Base-by-base conservation (phyloP, 345 rosid genomes). In the Brassica incana region DNA sequence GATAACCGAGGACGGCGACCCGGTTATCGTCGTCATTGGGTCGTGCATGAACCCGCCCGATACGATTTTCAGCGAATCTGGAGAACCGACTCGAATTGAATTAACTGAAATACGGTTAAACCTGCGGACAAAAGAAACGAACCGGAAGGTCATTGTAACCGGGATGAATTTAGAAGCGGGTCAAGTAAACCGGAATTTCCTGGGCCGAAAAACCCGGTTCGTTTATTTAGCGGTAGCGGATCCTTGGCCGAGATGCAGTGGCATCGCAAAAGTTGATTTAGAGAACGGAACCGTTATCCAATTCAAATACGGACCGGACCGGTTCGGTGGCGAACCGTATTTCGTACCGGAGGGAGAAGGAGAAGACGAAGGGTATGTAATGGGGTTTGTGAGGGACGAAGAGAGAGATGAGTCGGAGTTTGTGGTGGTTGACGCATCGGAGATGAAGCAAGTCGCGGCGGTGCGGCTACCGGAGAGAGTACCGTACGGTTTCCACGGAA, bases 1-100 rank as follows among this genome's bases (percentile, higher is more conserved):
- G 78, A 78, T 0, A 16, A 67, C 75, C 2, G 77, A 66, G 0
- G 64, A 69, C 2, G 88, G 89, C 3, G 88, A 85, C 20, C 75
- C 83, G 30, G 75, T 80, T 27, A 56, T 89, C 0, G 85, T 83
- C 0, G 84, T 88, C 2, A 81, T 89, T 65, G 94, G 94, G 12
- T 91, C 96, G 4, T 91, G 98, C 75, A 88, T 91, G 94, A 83
- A 75, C 83, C 96, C 93, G 6, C 90, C 97, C 7, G 92, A 88
- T 25, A 87, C 89, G 8, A 75, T 91, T 11, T 91, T 91, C 80
- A 86, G 83, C 75, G 91, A 89, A 64, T 77, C 84, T 0, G 78
- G 79, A 8, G 68, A 45, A 16, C 58, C 72, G 1, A 29, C 84
- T 2, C 78, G 81, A 8, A 85, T 83, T 15, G 90, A 86, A 48